A percentile compares a stretch with the other conserved stretches of the same genome.
These are phyloP conservation scores for Begonia peltatifolia DNA, from an alignment of 306 rosid genomes.

Conservation along the genomic window DNA sequence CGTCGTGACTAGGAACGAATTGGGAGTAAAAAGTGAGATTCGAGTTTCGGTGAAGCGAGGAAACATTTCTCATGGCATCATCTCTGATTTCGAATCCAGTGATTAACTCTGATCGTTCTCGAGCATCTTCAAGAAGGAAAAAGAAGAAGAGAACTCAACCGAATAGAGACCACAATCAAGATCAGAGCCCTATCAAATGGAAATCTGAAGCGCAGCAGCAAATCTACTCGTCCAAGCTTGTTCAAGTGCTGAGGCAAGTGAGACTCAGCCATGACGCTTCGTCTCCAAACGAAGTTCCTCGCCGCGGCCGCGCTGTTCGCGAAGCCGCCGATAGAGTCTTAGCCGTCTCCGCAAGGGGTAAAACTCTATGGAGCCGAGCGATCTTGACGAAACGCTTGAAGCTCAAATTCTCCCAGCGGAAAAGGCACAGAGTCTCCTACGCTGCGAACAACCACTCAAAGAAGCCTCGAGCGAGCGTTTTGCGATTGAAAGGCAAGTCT, in stretches of 20 bases:
- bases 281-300: conserved; percentile 15
- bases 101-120: conserved; percentile 34
- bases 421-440: conserved; percentile 16
- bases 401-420: conserved; percentile 50
- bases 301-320: conserved; percentile 47
- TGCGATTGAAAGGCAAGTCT: conserved; percentile 53
- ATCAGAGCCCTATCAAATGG: conserved; percentile 29
- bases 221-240: conserved; percentile 57
- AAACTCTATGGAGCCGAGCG: conserved; percentile 86
- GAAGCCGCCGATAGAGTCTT: conserved; percentile 72
- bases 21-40: no score
- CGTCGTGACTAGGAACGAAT: no score
- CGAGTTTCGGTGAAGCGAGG: no score
- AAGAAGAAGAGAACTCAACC: conserved; percentile 45
- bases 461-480: conserved; percentile 60
- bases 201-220: conserved; percentile 65
- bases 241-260: conserved; percentile 47
- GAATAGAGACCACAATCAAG: conserved; percentile 20
- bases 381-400: conserved; percentile 54
- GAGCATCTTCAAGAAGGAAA: conserved; percentile 33
- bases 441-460: conserved; percentile 22
- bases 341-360: conserved; percentile 68
- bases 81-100: conserved; percentile 35
- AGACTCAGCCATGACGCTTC: conserved; percentile 12
- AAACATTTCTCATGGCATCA: conserved; percentile 25